phyloP scores from a whole-genome alignment of 768 basidiomycete genomes.

The Suillus discolor region DNA sequence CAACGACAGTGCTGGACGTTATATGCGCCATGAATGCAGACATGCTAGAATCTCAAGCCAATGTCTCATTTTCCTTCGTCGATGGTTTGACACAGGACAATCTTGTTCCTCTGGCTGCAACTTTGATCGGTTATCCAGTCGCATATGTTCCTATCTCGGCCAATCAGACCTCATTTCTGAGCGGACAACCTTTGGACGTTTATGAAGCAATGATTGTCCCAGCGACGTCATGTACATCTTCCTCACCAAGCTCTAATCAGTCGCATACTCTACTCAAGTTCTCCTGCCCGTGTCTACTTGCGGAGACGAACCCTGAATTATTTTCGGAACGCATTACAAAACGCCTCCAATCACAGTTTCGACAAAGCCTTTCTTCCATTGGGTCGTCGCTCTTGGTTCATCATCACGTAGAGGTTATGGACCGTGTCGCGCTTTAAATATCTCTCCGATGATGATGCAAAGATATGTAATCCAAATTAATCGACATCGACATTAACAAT shows the following conservation, averaged over 20 bases:
- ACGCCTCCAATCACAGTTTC: slow-evolving; percentile 38
- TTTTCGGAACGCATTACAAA: slow-evolving; percentile 26
- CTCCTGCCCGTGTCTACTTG: slow-evolving; percentile 50
- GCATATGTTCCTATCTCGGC: slow-evolving; percentile 51
- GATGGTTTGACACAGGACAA: slow-evolving; percentile 24
- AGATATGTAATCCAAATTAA: slow-evolving; percentile 31
- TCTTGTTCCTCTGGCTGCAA: slow-evolving; percentile 55
- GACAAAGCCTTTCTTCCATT: slow-evolving; percentile 28
- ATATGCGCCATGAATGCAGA: slow-evolving; percentile 13
- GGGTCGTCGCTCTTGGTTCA: slow-evolving; percentile 26
- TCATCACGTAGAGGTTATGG: slow-evolving; percentile 40
- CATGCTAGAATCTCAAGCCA: slow-evolving; percentile 14
- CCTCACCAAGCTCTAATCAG: slow-evolving; percentile 2
- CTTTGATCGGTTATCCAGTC: slow-evolving; percentile 65
- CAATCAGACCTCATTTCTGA: slow-evolving; percentile 42
- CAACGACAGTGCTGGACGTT: slow-evolving; percentile 16
- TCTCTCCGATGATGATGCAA: slow-evolving; percentile 7
- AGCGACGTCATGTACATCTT: not conserved
- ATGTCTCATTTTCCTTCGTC: slow-evolving; percentile 33
- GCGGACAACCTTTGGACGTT: slow-evolving; percentile 48
- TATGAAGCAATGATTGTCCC: slow-evolving; percentile 38
- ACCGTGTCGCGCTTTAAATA: slow-evolving; percentile 50
- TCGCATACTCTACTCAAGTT: slow-evolving; percentile 54
- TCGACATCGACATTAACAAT: slow-evolving; percentile 81
- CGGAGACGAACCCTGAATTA: slow-evolving; percentile 15